phyloP scores from a whole-genome alignment of 129 eudicot genomes.

The Helianthus annuus region DNA sequence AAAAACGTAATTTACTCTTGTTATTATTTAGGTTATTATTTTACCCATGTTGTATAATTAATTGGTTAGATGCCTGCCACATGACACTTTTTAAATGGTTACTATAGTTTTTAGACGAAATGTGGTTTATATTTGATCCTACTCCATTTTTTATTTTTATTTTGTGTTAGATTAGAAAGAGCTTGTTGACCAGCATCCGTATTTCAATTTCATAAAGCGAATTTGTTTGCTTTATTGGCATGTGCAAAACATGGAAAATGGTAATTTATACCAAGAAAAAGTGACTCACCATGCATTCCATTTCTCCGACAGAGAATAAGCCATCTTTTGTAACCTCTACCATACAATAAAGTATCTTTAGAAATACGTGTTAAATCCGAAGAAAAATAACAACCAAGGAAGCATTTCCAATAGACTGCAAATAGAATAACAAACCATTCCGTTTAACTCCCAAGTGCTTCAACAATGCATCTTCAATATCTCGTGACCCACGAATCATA shows the following conservation, averaged over 20 bases:
- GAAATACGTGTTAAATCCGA: not conserved
- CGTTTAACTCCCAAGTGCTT: slow-evolving; percentile 96
- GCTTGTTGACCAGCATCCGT: not conserved
- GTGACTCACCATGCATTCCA: slow-evolving; percentile 97
- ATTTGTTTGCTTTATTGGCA: not conserved
- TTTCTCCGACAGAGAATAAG: slow-evolving; percentile 99
- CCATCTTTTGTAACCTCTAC: slow-evolving; percentile 93
- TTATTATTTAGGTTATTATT: too few relatives aligned
- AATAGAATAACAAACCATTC: slow-evolving; percentile 52
- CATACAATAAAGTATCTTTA: not conserved
- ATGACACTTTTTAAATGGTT: too few relatives aligned
- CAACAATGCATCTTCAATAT: slow-evolving; percentile 79
- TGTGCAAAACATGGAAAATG: slow-evolving; percentile 2
- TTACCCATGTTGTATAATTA: too few relatives aligned
- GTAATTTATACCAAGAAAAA: not conserved
- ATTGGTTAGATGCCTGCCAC: too few relatives aligned
- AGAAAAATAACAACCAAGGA: not conserved
- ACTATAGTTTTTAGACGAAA: too few relatives aligned
- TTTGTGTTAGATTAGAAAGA: not conserved
- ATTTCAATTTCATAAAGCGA: not conserved
- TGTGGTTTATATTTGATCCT: too few relatives aligned
- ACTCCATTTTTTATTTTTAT: not conserved
- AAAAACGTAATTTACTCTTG: too few relatives aligned
- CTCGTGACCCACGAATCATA: slow-evolving; percentile 99
- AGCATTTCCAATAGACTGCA: too few relatives aligned